A percentile compares a stretch with the other conserved stretches of the same genome.
Evolutionary conservation across 2,329 filamentous ascomycete genomes (phyloP).

Genomic region (Diaporthe sp.): DNA sequence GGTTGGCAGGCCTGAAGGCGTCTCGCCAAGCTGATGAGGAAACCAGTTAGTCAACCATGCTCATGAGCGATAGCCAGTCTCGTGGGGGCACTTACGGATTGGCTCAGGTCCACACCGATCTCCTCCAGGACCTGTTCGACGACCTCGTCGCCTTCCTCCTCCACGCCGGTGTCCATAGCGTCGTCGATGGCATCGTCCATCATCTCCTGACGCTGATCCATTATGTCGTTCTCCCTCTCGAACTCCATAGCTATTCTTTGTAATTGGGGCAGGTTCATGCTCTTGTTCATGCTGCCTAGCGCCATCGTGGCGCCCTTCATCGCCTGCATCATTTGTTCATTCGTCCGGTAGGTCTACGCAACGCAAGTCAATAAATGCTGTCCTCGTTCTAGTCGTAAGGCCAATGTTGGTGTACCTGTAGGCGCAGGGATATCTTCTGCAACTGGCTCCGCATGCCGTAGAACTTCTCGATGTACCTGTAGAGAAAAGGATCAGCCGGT

Average conservation of each 20-base stretch:
- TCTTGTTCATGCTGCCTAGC: conserved; percentile 95
- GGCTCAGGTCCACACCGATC: conserved; percentile 93
- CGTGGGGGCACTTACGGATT: conserved; percentile 75
- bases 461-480: conserved; percentile 95
- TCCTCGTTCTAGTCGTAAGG: not conserved
- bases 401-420: conserved; percentile 75
- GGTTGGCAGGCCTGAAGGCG: conserved; percentile 86
- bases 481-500: conserved; percentile 13
- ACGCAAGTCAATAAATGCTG: conserved; percentile 1
- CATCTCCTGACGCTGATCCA: conserved; percentile 99
- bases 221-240: conserved; percentile 98
- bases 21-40: conserved; percentile 83
- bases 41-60: conserved; percentile 46
- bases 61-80: not conserved
- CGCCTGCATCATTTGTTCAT: conserved; percentile 99
- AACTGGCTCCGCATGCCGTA: conserved; percentile 98
- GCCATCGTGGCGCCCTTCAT: conserved; percentile 98
- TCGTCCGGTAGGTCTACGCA: conserved; percentile 89
- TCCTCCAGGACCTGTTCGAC: conserved; percentile 97
- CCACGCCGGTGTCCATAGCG: conserved; percentile 88
- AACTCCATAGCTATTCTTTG: conserved; percentile 99
- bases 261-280: conserved; percentile 95
- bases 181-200: conserved; percentile 99
- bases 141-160: conserved; percentile 96
- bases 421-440: conserved; percentile 93